A percentile compares a stretch with the other conserved stretches of the same genome.
Conservation (phyloP, 2,329 filamentous ascomycete species). For the Fusarium nisikadoi region DNA sequence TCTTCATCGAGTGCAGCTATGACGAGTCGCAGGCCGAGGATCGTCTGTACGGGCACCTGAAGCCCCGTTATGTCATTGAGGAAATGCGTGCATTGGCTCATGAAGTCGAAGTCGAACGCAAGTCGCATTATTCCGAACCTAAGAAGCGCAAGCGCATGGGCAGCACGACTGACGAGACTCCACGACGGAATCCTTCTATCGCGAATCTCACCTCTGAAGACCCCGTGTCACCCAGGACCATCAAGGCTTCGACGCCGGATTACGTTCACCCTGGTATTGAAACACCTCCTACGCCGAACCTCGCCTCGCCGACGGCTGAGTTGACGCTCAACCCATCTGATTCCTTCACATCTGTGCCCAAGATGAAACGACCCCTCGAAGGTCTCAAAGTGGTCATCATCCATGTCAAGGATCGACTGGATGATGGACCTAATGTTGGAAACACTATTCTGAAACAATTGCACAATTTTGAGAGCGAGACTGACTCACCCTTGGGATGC, state of each 20-base stretch:
- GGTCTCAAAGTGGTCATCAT: conserved; percentile 88
- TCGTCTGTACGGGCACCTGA: conserved; percentile 87
- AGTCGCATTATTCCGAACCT: conserved; percentile 50
- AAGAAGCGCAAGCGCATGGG: conserved; percentile 74
- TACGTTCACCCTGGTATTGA: conserved; percentile 40
- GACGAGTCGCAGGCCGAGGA: conserved; percentile 82
- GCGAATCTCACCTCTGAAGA: conserved; percentile 51
- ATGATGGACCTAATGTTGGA: conserved; percentile 72
- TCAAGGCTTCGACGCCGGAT: conserved; percentile 43
- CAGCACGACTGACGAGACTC: conserved; percentile 37
- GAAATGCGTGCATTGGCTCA: conserved; percentile 79
- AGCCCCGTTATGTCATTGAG: conserved; percentile 81
- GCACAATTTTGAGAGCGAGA: conserved; percentile 72
- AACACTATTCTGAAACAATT: conserved; percentile 79
- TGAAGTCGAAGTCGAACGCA: conserved; percentile 70
- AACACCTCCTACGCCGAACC: conserved; percentile 58
- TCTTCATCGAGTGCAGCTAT: conserved; percentile 97
- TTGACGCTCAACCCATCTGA: conserved; percentile 55
- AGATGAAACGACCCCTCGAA: conserved; percentile 63
- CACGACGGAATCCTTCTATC: conserved; percentile 38
- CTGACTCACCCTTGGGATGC: conserved; percentile 75
- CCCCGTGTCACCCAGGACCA: conserved; percentile 64
- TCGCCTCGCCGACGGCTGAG: conserved; percentile 61
- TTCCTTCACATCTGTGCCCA: conserved; percentile 32
- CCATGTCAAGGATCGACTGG: conserved; percentile 88